These are phyloP conservation scores for Cyberlindnera lachancei DNA, from an alignment of 805 yeast genomes.

Conservation along the genomic window DNA sequence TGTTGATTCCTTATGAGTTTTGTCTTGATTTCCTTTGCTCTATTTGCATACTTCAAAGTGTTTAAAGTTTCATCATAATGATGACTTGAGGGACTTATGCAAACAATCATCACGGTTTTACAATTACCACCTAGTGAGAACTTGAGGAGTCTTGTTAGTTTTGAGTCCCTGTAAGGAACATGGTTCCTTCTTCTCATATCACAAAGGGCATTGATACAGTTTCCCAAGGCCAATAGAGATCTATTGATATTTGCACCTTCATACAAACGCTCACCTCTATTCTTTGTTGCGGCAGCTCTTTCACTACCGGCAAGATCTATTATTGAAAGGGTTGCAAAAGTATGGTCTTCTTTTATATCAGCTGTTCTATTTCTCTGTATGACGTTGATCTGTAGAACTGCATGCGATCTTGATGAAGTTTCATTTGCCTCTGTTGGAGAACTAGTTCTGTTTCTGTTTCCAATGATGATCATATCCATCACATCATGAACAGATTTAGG, in stretches of 20 bases:
- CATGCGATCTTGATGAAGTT: slow-evolving; percentile 88
- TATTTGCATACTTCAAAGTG: slow-evolving; percentile 82
- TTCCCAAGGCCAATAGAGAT: slow-evolving; percentile 83
- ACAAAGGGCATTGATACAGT: slow-evolving; percentile 88
- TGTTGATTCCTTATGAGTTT: slow-evolving; percentile 68
- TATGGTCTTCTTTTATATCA: slow-evolving; percentile 58
- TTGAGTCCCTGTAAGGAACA: slow-evolving; percentile 88
- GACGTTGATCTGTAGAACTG: slow-evolving; percentile 78
- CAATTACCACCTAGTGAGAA: slow-evolving; percentile 93
- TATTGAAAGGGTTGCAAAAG: slow-evolving; percentile 73
- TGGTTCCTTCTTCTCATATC: slow-evolving; percentile 61
- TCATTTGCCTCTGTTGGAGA: slow-evolving; percentile 90
- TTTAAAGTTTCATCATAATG: slow-evolving; percentile 93
- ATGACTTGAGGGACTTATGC: slow-evolving; percentile 77
- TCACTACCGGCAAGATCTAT: slow-evolving; percentile 96
- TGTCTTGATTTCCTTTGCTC: slow-evolving; percentile 88
- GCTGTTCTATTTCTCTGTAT: slow-evolving; percentile 52
- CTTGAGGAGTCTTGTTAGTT: slow-evolving; percentile 77
- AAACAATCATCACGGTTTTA: slow-evolving; percentile 92
- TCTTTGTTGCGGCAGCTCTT: slow-evolving; percentile 83
- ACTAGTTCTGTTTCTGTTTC: slow-evolving; percentile 70
- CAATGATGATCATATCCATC: slow-evolving; percentile 66
- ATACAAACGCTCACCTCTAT: slow-evolving; percentile 69
- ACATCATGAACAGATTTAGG: slow-evolving; percentile 64
- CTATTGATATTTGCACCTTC: slow-evolving; percentile 94